Percentiles rank a stretch among this genome's conserved stretches.
Conservation (phyloP, 2,329 filamentous ascomycete genomes). For the Bipolaris zeicola region DNA sequence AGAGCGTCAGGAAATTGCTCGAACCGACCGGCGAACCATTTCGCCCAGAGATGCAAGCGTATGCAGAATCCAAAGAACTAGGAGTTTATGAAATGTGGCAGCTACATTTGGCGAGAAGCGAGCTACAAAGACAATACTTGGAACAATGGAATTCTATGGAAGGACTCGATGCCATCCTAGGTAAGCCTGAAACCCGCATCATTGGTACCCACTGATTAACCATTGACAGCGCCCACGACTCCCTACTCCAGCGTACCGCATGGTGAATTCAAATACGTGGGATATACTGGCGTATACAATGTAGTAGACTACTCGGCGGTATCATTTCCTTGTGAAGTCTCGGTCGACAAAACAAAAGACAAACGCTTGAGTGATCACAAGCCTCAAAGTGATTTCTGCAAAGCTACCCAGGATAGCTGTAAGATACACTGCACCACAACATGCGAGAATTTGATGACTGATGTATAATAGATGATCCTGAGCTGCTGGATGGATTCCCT, state of each 20-base stretch:
- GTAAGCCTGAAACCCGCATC: constrained; percentile 19
- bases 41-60: constrained; percentile 56
- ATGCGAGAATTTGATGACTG: not conserved
- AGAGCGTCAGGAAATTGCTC: constrained; percentile 51
- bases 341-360: constrained; percentile 50
- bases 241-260: constrained; percentile 52
- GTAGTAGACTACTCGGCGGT: constrained; percentile 55
- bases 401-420: constrained; percentile 50
- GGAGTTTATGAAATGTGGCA: constrained; percentile 57
- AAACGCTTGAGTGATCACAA: constrained; percentile 27
- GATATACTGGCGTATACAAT: constrained; percentile 56
- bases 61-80: constrained; percentile 52
- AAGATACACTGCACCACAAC: constrained; percentile 27
- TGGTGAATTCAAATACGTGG: constrained; percentile 54
- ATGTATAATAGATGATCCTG: constrained; percentile 40
- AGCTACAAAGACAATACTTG: constrained; percentile 51
- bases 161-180: constrained; percentile 54
- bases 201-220: constrained; percentile 10
- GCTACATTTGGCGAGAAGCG: constrained; percentile 54
- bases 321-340: constrained; percentile 52
- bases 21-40: constrained; percentile 52
- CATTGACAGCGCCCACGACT: constrained; percentile 49
- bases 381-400: constrained; percentile 48
- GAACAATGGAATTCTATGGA: constrained; percentile 52
- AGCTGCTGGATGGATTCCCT: constrained; percentile 52